phyloP scores from a whole-genome alignment of 106 monocot genomes.

The Dioscorea zingiberensis region DNA sequence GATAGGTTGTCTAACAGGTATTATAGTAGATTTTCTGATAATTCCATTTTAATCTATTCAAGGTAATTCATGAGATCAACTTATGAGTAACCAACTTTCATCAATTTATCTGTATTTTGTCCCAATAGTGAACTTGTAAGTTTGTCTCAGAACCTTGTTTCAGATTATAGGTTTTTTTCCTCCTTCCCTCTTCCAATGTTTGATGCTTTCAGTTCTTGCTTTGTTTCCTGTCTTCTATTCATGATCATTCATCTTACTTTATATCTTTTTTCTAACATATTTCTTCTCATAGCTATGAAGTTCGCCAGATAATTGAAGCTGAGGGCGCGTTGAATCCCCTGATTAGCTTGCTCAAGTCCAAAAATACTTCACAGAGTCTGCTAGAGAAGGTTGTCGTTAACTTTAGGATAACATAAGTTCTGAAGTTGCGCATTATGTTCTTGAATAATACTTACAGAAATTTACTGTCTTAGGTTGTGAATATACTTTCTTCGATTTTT shows the following conservation, averaged over 20 bases:
- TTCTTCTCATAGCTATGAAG: constrained; percentile 37
- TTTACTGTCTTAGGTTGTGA: constrained; percentile 39
- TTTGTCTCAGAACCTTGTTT: no score
- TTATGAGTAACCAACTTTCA: no score
- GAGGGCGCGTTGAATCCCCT: constrained; percentile 40
- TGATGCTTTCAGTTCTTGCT: no score
- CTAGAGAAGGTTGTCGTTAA: constrained; percentile 48
- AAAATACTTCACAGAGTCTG: constrained; percentile 26
- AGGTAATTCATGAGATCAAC: no score
- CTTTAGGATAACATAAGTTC: no score
- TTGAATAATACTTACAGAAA: constrained; percentile 3
- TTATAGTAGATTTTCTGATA: neutral
- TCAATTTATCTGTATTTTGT: no score
- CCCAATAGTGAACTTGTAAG: no score
- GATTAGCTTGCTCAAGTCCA: constrained; percentile 37
- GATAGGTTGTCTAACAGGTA: constrained; percentile 84
- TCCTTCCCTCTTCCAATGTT: no score
- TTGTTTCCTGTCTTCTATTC: no score
- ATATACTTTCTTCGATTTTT: constrained; percentile 52
- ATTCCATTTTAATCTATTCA: neutral
- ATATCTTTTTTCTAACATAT: no score
- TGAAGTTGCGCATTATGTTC: neutral
- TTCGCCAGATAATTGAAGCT: constrained; percentile 50
- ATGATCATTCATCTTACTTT: no score
- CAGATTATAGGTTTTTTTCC: no score